These are phyloP conservation scores for Cercospora sojina DNA, from an alignment of 2,329 filamentous ascomycete species.

Conservation along the genomic window DNA sequence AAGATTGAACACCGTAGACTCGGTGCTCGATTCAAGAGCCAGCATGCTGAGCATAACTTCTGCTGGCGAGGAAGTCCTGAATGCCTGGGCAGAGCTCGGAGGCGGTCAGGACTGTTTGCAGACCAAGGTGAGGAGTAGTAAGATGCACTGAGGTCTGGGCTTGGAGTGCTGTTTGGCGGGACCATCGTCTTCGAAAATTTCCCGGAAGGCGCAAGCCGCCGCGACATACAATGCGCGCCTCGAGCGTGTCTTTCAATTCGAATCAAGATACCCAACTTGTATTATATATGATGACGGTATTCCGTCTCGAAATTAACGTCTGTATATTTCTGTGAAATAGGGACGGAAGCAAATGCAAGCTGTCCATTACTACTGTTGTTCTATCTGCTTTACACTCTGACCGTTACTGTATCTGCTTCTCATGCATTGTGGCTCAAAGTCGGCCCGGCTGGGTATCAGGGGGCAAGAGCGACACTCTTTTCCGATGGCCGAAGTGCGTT, in stretches of 20 bases:
- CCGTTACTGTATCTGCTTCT: neutral
- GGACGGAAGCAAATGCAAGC: neutral
- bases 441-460: slow-evolving; percentile 34
- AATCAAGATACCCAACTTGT: slow-evolving; percentile 6
- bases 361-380: neutral
- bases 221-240: neutral
- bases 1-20: slow-evolving; percentile 20
- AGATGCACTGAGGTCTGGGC: neutral
- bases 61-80: slow-evolving; percentile 49
- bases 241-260: neutral
- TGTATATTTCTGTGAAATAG: neutral
- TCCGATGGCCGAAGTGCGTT: neutral
- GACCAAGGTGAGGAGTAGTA: slow-evolving; percentile 12
- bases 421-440: neutral
- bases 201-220: neutral
- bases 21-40: slow-evolving; percentile 14
- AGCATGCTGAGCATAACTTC: slow-evolving; percentile 37
- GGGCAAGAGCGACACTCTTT: slow-evolving; percentile 29
- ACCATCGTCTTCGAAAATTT: neutral
- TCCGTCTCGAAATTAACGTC: neutral
- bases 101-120: slow-evolving; percentile 31
- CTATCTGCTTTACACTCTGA: neutral
- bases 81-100: slow-evolving; percentile 49
- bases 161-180: neutral
- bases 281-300: neutral